Conservation (phyloP, 2,329 filamentous ascomycete species). For the Paecilomyces sp. region DNA sequence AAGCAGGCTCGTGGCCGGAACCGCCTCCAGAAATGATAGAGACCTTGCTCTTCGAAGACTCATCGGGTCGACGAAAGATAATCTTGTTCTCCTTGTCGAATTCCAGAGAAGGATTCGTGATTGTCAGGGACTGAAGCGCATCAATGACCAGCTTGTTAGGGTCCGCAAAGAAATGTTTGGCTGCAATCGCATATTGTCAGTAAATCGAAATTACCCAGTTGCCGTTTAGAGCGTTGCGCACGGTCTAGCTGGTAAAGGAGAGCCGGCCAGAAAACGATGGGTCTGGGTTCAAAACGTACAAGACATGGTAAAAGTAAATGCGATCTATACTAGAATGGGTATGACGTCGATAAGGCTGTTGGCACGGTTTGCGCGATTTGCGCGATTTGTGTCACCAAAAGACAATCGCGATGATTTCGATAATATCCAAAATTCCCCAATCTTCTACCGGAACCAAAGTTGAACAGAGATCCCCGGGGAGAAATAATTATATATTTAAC, state of each 20-base stretch:
- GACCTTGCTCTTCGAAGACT: conserved; percentile 53
- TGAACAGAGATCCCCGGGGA: not conserved
- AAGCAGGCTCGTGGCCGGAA: conserved; percentile 83
- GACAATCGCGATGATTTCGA: not conserved
- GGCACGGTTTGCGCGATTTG: not conserved
- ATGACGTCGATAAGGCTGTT: not conserved
- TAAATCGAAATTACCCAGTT: not conserved
- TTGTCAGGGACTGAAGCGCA: conserved; percentile 68
- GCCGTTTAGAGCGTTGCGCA: not conserved
- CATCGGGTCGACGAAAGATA: conserved; percentile 62
- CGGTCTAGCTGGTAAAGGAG: not conserved
- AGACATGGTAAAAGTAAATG: conserved; percentile 21
- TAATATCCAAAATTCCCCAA: not conserved
- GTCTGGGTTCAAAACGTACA: conserved; percentile 16
- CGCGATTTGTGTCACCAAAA: not conserved
- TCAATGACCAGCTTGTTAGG: conserved; percentile 69
- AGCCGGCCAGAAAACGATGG: not conserved
- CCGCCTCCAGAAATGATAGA: conserved; percentile 84
- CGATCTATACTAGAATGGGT: not conserved
- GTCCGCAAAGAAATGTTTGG: conserved; percentile 86
- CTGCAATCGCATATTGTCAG: conserved; percentile 17
- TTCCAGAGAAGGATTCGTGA: conserved; percentile 76
- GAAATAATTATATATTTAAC: not conserved
- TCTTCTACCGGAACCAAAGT: not conserved
- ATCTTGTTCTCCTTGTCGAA: conserved; percentile 77